Percentiles rank a stretch among this genome's conserved stretches.
phyloP scores from a whole-genome alignment of 73 alveolate genomes.

The Paraurostyla sp. region DNA sequence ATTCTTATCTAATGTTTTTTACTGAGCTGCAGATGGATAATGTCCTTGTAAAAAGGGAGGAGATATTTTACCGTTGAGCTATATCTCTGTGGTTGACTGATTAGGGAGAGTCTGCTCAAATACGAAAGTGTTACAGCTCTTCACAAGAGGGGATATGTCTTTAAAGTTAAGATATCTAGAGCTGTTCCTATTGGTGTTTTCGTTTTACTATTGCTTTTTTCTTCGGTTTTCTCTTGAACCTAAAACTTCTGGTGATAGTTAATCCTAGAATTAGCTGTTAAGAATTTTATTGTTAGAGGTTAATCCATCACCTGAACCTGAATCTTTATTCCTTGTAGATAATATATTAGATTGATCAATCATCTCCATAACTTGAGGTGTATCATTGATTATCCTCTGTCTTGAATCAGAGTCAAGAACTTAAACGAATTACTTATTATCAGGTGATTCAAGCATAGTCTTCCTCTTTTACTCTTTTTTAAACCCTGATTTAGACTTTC shows the following conservation, averaged over 20 bases:
- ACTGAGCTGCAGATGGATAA: too few species aligned
- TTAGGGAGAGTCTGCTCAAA: constrained; percentile 18
- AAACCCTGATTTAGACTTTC: neutral
- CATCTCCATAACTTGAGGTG: constrained; percentile 43
- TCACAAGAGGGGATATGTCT: constrained; percentile 42
- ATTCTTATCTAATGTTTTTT: too few species aligned
- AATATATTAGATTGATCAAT: constrained; percentile 14
- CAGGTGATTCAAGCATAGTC: neutral
- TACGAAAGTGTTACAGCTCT: constrained; percentile 32
- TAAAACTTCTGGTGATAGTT: constrained; percentile 33
- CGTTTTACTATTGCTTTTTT: neutral
- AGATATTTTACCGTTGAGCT: constrained; percentile 3
- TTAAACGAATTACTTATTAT: neutral
- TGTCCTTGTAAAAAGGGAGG: constrained; percentile 31
- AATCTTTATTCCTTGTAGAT: neutral
- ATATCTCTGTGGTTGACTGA: neutral
- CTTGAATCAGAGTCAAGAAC: constrained; percentile 8
- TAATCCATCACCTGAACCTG: neutral
- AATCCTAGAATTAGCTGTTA: neutral
- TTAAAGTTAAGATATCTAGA: constrained; percentile 48
- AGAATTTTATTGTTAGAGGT: neutral
- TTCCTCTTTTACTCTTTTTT: neutral
- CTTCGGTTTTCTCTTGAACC: constrained; percentile 52
- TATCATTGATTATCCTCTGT: constrained; percentile 12
- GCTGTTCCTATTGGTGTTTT: neutral